A percentile compares a stretch with the other conserved stretches of the same genome.
These are phyloP conservation scores for Ascochyta koolunga DNA, from an alignment of 2,329 filamentous ascomycete species.

Conservation along the genomic window DNA sequence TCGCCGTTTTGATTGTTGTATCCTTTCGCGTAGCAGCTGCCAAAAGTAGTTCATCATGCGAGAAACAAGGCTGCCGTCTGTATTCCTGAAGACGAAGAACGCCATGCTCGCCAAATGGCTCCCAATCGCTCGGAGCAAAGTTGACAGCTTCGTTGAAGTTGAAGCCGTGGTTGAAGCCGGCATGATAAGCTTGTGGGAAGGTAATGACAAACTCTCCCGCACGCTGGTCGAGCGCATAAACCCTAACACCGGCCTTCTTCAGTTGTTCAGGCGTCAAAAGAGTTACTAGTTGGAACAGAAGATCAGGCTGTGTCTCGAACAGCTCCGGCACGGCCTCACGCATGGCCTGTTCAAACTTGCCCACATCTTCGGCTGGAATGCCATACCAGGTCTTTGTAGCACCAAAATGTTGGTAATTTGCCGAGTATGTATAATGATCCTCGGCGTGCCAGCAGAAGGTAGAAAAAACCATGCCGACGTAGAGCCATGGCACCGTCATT, in stretches of 20 bases:
- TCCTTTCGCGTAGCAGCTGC: constrained; percentile 81
- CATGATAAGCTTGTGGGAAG: constrained; percentile 95
- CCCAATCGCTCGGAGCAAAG: constrained; percentile 94
- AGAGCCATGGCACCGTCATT: constrained; percentile 99
- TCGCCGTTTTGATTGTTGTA: constrained; percentile 84
- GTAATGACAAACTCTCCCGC: constrained; percentile 96
- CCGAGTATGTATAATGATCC: constrained; percentile 96
- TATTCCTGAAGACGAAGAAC: constrained; percentile 88
- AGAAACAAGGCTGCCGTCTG: constrained; percentile 92
- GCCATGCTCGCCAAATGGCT: constrained; percentile 84
- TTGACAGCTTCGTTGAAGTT: constrained; percentile 99
- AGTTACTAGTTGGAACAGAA: constrained; percentile 97
- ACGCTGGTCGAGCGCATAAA: constrained; percentile 93
- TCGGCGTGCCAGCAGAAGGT: constrained; percentile 99
- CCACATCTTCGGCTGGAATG: constrained; percentile 89
- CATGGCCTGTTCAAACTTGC: constrained; percentile 96
- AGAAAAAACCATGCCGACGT: constrained; percentile 99
- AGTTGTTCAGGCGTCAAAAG: constrained; percentile 91
- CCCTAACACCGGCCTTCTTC: constrained; percentile 87
- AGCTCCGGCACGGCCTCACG: constrained; percentile 91
- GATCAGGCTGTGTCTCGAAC: constrained; percentile 94
- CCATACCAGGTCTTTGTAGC: constrained; percentile 99
- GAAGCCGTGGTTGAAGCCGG: constrained; percentile 96
- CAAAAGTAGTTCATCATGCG: constrained; percentile 91
- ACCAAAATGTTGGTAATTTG: constrained; percentile 98